A percentile compares a stretch with the other conserved stretches of the same genome.
phyloP scores from a whole-genome alignment of 1,284 basidiomycete genomes.

The Leucoagaricus sp. region DNA sequence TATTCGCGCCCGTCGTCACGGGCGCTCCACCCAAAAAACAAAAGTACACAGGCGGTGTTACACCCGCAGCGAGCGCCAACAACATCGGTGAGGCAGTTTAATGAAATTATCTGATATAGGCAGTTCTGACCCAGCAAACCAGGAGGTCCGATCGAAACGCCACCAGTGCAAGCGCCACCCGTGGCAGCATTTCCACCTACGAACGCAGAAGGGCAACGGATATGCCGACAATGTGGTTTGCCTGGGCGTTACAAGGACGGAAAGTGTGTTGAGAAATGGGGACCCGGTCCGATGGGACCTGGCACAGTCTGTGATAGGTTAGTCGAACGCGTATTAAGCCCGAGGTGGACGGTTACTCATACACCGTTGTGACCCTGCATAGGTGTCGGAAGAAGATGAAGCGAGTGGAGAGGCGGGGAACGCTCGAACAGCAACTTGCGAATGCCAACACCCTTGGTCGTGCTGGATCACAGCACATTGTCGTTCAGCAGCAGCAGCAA shows the following conservation, averaged over 20 bases:
- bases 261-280: conserved; percentile 87
- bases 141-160: conserved; percentile 19
- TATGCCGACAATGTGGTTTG: conserved; percentile 72
- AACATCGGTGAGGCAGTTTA: conserved; percentile 16
- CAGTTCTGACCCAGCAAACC: not conserved
- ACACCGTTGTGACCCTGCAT: conserved; percentile 1
- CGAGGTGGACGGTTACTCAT: not conserved
- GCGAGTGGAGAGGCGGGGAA: conserved; percentile 74
- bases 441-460: conserved; percentile 4
- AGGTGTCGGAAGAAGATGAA: conserved; percentile 87
- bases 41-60: conserved; percentile 37
- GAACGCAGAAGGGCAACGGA: conserved; percentile 67
- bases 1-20: conserved; percentile 68
- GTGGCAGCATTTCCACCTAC: conserved; percentile 48
- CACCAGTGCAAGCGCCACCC: conserved; percentile 25
- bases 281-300: conserved; percentile 78
- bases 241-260: conserved; percentile 74
- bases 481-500: conserved; percentile 17
- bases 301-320: conserved; percentile 82
- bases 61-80: conserved; percentile 16
- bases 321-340: conserved; percentile 21
- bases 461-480: conserved; percentile 22
- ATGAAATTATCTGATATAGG: not conserved
- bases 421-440: conserved; percentile 47
- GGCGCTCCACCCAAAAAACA: conserved; percentile 66